A percentile compares a stretch with the other conserved stretches of the same genome.
Evolutionary conservation across 2,329 filamentous ascomycete species (phyloP).

Genomic region (Aspergillus fructus): DNA sequence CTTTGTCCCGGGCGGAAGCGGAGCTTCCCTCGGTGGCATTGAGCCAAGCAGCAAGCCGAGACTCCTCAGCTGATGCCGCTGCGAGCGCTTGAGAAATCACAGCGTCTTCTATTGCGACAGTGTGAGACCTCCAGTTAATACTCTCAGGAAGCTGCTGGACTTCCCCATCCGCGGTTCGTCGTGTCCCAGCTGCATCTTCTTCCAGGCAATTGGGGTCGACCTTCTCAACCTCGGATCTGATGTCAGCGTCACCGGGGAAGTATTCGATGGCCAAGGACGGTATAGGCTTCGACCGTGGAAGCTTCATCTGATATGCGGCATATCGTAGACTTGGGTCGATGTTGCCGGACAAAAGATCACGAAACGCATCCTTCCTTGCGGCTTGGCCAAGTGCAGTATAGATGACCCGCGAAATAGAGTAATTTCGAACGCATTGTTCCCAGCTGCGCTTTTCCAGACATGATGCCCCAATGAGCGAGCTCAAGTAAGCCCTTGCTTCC

Average conservation of each 20-base stretch:
- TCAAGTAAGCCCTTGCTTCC: constrained; percentile 81
- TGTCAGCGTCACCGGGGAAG: constrained; percentile 64
- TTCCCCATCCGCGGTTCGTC: constrained; percentile 45
- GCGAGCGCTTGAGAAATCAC: constrained; percentile 83
- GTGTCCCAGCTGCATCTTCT: constrained; percentile 54
- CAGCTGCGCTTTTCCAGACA: constrained; percentile 87
- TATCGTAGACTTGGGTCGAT: constrained; percentile 93
- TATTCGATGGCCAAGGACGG: constrained; percentile 74
- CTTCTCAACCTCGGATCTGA: constrained; percentile 68
- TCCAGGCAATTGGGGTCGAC: constrained; percentile 68
- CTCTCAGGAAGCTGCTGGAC: constrained; percentile 63
- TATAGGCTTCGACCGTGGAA: constrained; percentile 81
- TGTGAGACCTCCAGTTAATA: constrained; percentile 81
- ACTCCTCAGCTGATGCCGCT: constrained; percentile 60
- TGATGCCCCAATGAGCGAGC: constrained; percentile 72
- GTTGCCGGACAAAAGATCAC: constrained; percentile 79
- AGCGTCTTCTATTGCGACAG: constrained; percentile 87
- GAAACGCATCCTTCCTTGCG: constrained; percentile 74
- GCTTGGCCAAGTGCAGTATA: constrained; percentile 71
- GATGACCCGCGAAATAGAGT: constrained; percentile 74
- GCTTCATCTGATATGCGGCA: constrained; percentile 86
- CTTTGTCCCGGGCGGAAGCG: constrained; percentile 59
- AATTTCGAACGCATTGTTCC: constrained; percentile 73
- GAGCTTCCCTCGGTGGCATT: constrained; percentile 38
- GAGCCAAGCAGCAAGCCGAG: constrained; percentile 50